Conservation (phyloP, 371 early-diverging fungal genomes). For the Modicella reniformis region DNA sequence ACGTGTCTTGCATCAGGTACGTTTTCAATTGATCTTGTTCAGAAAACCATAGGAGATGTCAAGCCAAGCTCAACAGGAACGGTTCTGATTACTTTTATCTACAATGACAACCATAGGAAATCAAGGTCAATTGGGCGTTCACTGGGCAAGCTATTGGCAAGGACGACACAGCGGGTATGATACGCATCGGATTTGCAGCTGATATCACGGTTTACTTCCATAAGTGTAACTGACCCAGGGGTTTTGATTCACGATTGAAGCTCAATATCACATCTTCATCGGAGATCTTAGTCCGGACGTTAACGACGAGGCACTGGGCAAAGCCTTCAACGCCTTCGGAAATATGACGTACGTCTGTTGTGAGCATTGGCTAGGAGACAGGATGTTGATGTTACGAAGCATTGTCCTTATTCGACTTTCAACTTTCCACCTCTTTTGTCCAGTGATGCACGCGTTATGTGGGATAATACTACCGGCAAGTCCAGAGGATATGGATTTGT, state of each 20-base stretch:
- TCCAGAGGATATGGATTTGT: conserved; percentile 88
- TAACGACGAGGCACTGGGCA: conserved; percentile 72
- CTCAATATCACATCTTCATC: conserved; percentile 85
- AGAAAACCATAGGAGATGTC: neutral
- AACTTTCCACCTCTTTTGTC: neutral
- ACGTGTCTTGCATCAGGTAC: conserved; percentile 69
- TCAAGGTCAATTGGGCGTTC: conserved; percentile 89
- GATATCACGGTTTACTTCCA: neutral
- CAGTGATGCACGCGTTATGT: conserved; percentile 88
- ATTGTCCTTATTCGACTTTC: neutral
- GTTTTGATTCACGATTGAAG: conserved; percentile 32
- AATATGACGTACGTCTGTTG: conserved; percentile 73
- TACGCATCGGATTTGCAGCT: neutral
- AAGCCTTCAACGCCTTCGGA: conserved; percentile 79
- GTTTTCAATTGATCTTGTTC: neutral
- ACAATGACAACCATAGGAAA: conserved; percentile 64
- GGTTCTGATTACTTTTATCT: neutral
- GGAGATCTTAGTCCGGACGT: conserved; percentile 85
- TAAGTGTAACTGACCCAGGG: neutral
- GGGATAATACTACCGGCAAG: conserved; percentile 83
- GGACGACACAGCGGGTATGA: conserved; percentile 71
- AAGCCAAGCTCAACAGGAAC: too few species aligned
- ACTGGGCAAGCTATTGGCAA: conserved; percentile 62
- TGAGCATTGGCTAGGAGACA: neutral
- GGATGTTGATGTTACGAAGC: too few species aligned